Conservation (phyloP, 139 green algal species). For the Chlamydomonas incerta region DNA sequence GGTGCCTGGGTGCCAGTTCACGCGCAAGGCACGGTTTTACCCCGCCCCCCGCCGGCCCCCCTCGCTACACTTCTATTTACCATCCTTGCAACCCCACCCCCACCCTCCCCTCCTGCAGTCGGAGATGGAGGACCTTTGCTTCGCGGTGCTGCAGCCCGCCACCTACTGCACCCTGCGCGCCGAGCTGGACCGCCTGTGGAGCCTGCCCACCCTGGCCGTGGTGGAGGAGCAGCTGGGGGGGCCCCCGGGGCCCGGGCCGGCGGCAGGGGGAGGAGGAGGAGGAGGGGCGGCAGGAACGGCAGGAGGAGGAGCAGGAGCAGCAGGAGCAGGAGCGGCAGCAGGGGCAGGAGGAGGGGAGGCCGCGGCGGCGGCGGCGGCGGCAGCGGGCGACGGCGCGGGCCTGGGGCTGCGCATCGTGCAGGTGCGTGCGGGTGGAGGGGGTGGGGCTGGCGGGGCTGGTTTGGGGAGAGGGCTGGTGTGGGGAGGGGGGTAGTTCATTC, state of each 20-base stretch:
- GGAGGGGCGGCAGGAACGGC: background rate
- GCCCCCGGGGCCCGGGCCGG: no score
- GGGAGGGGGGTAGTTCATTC: no score
- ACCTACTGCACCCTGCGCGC: conserved; percentile 68
- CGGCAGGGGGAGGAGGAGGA: background rate
- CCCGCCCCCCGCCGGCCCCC: no score
- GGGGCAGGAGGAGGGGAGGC: background rate
- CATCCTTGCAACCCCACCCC: no score
- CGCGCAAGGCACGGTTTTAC: no score
- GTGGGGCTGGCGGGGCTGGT: no score
- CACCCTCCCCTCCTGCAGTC: conserved; percentile 59
- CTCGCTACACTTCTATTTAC: no score
- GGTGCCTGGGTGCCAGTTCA: no score
- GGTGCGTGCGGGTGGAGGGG: background rate
- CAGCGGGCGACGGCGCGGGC: background rate
- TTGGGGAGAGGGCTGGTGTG: no score
- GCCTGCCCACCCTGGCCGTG: conserved; percentile 44
- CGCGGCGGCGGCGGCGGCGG: conserved; percentile 37
- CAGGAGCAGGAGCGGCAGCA: no score
- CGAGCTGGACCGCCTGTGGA: conserved; percentile 60
- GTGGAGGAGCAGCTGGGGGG: conserved; percentile 34
- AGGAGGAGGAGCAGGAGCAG: background rate
- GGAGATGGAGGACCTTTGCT: conserved; percentile 98
- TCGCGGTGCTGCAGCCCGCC: conserved; percentile 86
- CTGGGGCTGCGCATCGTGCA: conserved; percentile 35